Base-by-base conservation (phyloP, 2,329 filamentous ascomycete species). In the Ophiostoma populinum region DNA sequence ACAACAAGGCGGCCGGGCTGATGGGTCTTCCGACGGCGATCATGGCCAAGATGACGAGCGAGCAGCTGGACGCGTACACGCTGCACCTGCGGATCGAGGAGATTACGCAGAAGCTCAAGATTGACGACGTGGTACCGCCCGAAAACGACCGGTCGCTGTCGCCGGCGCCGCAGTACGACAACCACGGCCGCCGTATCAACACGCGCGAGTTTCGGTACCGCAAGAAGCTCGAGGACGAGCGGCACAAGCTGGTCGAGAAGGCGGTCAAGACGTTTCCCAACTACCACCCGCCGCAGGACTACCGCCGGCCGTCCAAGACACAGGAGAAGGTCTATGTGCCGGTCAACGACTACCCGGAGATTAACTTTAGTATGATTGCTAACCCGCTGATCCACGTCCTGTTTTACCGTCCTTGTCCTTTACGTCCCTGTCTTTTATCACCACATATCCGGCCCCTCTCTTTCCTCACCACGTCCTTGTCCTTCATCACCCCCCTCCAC, bases 321-420 rank as follows among this genome's bases (percentile, higher is more conserved):
- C 90, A 98, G 63, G 90, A 98, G 70, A 98, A 98, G 70, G 92
- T 98, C 80, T 98, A 98, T 58, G 90, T 98, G 59, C 90, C 90
- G 57, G 90, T 98, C 66, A 98, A 98, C 74, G 90, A 98, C 62
- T 98, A 98, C 60, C 90, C 90, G 70, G 90, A 98, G 62, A 95
- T 98, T 77, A 98, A 98, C 79, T 98, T 98, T 83, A 98, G 90
- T 98, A 94, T 87, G 87, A 87, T 90, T 86, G 78, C 86, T 93
- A 93, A 93, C 83, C 85, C 83, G 85, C 75, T 80, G 77, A 80
- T 59, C 31, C 32, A 18, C 24, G 24, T 5, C 22, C 24, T 13
- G 24, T 18, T 32, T 36, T n/a, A 46, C 50, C 37, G 44, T 49
- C 49, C 46, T 52, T 53, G 51, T 51, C n/a, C 7, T n/a, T 24